These are phyloP conservation scores for Euclidium syriacum DNA, from an alignment of 345 rosid species.

Conservation along the genomic window DNA sequence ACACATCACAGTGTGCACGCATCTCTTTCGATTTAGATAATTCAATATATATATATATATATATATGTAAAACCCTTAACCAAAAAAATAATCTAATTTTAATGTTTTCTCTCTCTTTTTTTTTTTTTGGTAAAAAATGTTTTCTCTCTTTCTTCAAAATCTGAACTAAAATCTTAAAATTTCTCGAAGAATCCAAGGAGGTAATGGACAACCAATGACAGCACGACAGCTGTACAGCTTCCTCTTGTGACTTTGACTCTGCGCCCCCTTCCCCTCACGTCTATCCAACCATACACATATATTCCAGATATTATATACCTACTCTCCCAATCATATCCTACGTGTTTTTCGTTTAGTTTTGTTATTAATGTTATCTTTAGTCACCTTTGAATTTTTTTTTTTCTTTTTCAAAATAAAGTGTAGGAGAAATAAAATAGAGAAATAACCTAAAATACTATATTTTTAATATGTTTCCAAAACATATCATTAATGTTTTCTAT, in stretches of 20 bases:
- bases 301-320: not conserved
- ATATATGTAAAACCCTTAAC: too few relatives aligned
- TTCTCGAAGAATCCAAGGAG: not conserved
- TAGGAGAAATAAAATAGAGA: too few relatives aligned
- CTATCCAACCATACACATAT: not conserved
- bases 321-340: constrained; percentile 8
- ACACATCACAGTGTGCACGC: constrained; percentile 23
- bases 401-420: too few relatives aligned
- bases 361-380: not conserved
- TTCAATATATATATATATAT: not conserved
- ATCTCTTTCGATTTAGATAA: not conserved
- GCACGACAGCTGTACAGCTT: not conserved
- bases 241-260: constrained; percentile 7
- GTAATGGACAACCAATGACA: constrained; percentile 10
- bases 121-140: constrained; percentile 2
- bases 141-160: not conserved
- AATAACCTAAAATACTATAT: too few relatives aligned
- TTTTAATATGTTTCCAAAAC: too few relatives aligned
- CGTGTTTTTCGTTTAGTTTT: not conserved
- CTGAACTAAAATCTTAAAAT: not conserved
- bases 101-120: not conserved
- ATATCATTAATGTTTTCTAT: too few relatives aligned
- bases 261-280: not conserved
- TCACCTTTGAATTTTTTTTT: not conserved
- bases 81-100: too few relatives aligned